Percentiles rank a stretch among this genome's conserved stretches.
These are phyloP conservation scores for Grigorovia humatica DNA, from an alignment of 805 yeast genomes.

Conservation along the genomic window DNA sequence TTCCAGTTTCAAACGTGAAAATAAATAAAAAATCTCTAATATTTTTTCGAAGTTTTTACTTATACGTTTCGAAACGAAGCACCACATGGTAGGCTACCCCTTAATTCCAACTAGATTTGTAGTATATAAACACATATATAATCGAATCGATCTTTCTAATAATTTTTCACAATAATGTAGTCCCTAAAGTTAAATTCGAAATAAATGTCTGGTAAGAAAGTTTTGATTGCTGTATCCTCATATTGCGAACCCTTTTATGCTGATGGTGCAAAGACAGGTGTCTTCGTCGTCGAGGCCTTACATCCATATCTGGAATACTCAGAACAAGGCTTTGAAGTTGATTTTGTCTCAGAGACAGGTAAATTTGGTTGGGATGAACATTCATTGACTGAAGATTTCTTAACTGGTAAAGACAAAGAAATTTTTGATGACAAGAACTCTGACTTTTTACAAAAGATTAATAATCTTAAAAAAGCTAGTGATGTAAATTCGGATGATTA, in stretches of 20 bases:
- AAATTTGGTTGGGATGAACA: constrained; percentile 47
- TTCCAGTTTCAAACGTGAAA: too few relatives aligned
- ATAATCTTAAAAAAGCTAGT: constrained; percentile 35
- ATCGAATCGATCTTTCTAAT: too few relatives aligned
- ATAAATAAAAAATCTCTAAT: too few relatives aligned
- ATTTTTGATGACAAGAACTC: constrained; percentile 32
- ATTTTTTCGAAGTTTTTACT: too few relatives aligned
- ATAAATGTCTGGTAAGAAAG: constrained; percentile 22
- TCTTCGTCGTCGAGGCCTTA: constrained; percentile 46
- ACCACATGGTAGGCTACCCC: too few relatives aligned
- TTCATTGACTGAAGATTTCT: constrained; percentile 34
- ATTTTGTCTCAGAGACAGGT: constrained; percentile 51
- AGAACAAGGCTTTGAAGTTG: constrained; percentile 42
- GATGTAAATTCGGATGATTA: constrained; percentile 41
- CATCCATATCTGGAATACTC: constrained; percentile 46
- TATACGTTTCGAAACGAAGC: too few relatives aligned
- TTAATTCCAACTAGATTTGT: too few relatives aligned
- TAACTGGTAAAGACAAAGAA: constrained; percentile 36
- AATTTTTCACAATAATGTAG: too few relatives aligned
- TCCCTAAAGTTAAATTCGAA: too few relatives aligned
- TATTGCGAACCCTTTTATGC: constrained; percentile 39
- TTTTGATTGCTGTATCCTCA: constrained; percentile 35
- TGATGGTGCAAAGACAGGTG: constrained; percentile 53
- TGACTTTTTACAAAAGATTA: constrained; percentile 32
- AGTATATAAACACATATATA: too few relatives aligned